phyloP scores from a whole-genome alignment of 192 early-diverging fungal genomes.

The Backusella parvicylindrica region DNA sequence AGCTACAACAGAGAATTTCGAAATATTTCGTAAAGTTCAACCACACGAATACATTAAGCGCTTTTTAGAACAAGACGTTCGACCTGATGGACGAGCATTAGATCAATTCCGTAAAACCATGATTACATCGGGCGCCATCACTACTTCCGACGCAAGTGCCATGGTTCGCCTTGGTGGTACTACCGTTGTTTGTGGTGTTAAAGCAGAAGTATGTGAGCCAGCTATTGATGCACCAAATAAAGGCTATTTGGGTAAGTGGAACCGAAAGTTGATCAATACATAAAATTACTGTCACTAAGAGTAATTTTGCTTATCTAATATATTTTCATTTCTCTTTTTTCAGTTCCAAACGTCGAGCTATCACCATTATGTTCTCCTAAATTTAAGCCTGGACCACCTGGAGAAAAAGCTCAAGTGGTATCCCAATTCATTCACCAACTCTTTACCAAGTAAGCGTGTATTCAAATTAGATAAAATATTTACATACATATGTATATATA shows the following conservation, averaged over 20 bases:
- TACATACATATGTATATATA: too few species aligned
- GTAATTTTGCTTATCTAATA: not conserved
- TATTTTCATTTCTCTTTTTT: not conserved
- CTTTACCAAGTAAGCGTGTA: constrained; percentile 44
- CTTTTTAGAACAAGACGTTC: constrained; percentile 73
- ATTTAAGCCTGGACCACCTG: constrained; percentile 83
- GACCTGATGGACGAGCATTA: constrained; percentile 81
- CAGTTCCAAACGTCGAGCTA: constrained; percentile 89
- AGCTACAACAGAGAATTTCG: constrained; percentile 31
- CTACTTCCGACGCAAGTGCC: constrained; percentile 82
- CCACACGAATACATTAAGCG: constrained; percentile 83
- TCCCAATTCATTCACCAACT: constrained; percentile 76
- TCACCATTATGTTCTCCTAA: constrained; percentile 85
- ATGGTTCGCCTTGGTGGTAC: constrained; percentile 87
- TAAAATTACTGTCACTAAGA: not conserved
- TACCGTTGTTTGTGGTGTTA: constrained; percentile 90
- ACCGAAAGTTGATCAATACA: not conserved
- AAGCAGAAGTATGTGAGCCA: constrained; percentile 90
- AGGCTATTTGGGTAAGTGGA: constrained; percentile 71
- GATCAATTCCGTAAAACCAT: constrained; percentile 62
- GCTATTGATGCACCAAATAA: constrained; percentile 57
- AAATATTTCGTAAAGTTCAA: constrained; percentile 86
- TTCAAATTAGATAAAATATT: not conserved
- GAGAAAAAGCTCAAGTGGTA: constrained; percentile 76
- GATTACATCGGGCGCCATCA: constrained; percentile 65